A percentile compares a stretch with the other conserved stretches of the same genome.
Conservation (phyloP, 352 stramenopile species). For the Phytophthora nicotianae region DNA sequence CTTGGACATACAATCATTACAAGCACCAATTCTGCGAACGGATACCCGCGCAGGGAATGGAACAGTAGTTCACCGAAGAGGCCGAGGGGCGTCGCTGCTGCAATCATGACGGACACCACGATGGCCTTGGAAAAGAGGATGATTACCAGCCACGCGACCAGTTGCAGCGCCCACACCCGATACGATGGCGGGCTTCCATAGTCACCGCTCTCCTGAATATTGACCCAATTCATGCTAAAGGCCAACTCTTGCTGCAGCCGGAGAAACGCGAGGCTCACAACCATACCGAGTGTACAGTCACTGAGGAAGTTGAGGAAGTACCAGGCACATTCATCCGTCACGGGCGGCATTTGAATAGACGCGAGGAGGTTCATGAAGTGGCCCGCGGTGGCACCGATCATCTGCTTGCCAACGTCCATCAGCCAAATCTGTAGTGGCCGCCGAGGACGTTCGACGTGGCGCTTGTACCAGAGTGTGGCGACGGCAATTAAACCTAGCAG, state of each 20-base stretch:
- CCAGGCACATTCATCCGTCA: constrained; percentile 86
- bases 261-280: constrained; percentile 77
- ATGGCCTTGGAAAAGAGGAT: constrained; percentile 85
- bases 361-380: constrained; percentile 81
- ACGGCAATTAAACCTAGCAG: constrained; percentile 70
- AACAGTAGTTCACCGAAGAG: constrained; percentile 72
- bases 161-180: constrained; percentile 61
- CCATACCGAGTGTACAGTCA: constrained; percentile 83
- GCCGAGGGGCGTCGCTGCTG: constrained; percentile 49
- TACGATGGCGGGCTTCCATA: constrained; percentile 79
- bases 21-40: constrained; percentile 72
- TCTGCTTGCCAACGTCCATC: constrained; percentile 87
- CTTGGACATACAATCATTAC: constrained; percentile 86
- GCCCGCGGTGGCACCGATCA: constrained; percentile 65
- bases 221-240: constrained; percentile 73
- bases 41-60: constrained; percentile 59
- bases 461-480: constrained; percentile 85
- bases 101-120: constrained; percentile 75
- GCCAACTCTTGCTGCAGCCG: constrained; percentile 75
- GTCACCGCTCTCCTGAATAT: constrained; percentile 78
- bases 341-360: constrained; percentile 69
- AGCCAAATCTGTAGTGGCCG: constrained; percentile 76
- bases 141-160: constrained; percentile 71
- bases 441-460: constrained; percentile 73
- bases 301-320: constrained; percentile 88